Base-by-base conservation (phyloP, 1,284 basidiomycete species). In the Stygiomarasmius scandens region DNA sequence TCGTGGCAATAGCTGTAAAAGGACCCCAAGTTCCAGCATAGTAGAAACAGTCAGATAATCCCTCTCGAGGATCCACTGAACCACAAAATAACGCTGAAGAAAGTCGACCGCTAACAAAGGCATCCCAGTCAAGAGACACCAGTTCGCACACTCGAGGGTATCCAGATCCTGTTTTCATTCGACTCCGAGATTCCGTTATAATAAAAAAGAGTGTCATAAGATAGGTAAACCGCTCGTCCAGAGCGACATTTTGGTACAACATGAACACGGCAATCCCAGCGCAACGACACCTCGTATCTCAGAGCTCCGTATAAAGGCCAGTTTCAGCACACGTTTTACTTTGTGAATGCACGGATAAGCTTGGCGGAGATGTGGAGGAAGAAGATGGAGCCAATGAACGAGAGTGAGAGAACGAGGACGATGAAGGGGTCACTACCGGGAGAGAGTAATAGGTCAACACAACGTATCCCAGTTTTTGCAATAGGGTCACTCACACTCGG, bases 371-470 rank as follows among this genome's bases (percentile, higher is more conserved):
- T 96, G 77, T 99, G 96, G 49, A 99, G 90, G 86, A 96, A 95
- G 84, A 99, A 98, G 72, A 99, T 98, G 58, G 95, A 97, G 58
- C 90, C 95, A 76, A 99, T 98, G 83, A 99, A 99, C 32, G 94
- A 95, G 61, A 99, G 86, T 23, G 96, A 97, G 44, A 99, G 88
- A 63, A 98, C 93, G 61, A 98, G 88, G 63, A 98, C 96, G 65
- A 98, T 96, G 77, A 96, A 98, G 5, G 96, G 96, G 77, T 99
- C 96, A 64, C 95, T 98, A 69, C 9, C 16, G 4, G 10, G n/a
- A n/a, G 36, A 63, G 56, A 46, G 32, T 45, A 24, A 3, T 22
- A 50, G 52, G 48, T 51, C 51, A 24, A 58, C 19, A 38, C 43
- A 23, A 55, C 34, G 44, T 49, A 25, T 55, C 20, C 20, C 29